Evolutionary conservation across 768 basidiomycete genomes (phyloP).

Genomic region (Galerina marginata): DNA sequence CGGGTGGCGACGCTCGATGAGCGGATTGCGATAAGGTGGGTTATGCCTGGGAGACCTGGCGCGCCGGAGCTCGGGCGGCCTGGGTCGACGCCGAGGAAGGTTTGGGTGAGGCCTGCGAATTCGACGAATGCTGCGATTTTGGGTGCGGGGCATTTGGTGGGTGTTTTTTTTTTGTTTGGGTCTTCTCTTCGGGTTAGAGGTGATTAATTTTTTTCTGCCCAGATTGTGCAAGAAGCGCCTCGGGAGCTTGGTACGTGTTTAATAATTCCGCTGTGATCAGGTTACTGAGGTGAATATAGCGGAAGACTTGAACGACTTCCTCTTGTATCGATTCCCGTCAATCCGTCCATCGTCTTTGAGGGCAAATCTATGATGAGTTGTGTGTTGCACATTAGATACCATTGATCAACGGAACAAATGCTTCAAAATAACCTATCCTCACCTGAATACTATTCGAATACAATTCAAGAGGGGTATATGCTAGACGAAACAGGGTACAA

Average conservation of each 20-base stretch:
- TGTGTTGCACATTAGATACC: not conserved
- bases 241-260: constrained; percentile 8
- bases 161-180: constrained; percentile 15
- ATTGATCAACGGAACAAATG: not conserved
- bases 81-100: constrained; percentile 39
- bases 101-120: constrained; percentile 50
- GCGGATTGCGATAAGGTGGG: constrained; percentile 57
- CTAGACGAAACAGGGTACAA: too few species aligned
- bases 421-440: too few species aligned
- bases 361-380: constrained; percentile 4
- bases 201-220: not conserved
- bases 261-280: too few species aligned
- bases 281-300: constrained; percentile 6
- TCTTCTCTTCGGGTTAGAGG: not conserved
- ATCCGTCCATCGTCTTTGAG: not conserved
- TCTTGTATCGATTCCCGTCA: constrained; percentile 12
- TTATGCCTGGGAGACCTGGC: constrained; percentile 52
- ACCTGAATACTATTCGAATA: too few species aligned
- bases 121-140: constrained; percentile 45
- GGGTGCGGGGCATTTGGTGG: constrained; percentile 51
- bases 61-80: constrained; percentile 44
- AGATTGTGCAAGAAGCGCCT: constrained; percentile 12
- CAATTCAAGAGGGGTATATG: too few species aligned
- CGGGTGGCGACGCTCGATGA: constrained; percentile 51
- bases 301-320: constrained; percentile 17